phyloP scores from a whole-genome alignment of 176 grass and related monocot species.

The Oryza nivara region DNA sequence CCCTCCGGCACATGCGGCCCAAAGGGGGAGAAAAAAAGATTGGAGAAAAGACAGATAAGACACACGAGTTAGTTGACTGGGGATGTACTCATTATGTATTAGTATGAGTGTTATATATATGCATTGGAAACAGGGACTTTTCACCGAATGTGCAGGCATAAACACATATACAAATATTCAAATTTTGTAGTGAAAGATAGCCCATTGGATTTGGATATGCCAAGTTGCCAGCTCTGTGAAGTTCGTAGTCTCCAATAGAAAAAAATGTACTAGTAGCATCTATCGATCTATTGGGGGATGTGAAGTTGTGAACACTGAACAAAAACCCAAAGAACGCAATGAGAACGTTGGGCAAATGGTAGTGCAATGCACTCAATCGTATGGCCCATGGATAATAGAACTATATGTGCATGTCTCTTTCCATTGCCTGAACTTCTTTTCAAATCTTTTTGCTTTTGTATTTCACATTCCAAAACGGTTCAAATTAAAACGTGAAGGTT shows the following conservation, averaged over 20 bases:
- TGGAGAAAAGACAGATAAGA: conserved; percentile 40
- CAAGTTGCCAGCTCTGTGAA: background rate
- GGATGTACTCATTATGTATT: conserved; percentile 29
- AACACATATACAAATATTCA: background rate
- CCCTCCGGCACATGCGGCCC: conserved; percentile 46
- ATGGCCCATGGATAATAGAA: conserved; percentile 14
- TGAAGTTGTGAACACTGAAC: conserved; percentile 14
- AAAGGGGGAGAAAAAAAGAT: background rate
- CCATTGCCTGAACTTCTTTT: background rate
- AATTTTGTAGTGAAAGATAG: conserved; percentile 5
- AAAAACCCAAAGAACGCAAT: background rate
- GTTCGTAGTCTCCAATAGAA: background rate
- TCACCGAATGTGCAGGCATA: background rate
- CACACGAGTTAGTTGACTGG: conserved; percentile 23
- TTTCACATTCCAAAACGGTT: conserved; percentile 21
- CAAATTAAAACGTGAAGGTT: background rate
- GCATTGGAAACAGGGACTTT: conserved; percentile 14
- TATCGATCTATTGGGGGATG: conserved; percentile 19
- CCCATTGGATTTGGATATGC: conserved; percentile 3
- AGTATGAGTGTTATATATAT: conserved; percentile 1
- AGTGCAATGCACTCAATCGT: background rate
- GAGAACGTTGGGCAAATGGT: background rate
- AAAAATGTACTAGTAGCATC: background rate
- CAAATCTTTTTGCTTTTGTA: conserved; percentile 10
- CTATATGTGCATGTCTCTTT: background rate